Conservation (phyloP, 768 basidiomycete genomes). For the Mycena haematopus region DNA sequence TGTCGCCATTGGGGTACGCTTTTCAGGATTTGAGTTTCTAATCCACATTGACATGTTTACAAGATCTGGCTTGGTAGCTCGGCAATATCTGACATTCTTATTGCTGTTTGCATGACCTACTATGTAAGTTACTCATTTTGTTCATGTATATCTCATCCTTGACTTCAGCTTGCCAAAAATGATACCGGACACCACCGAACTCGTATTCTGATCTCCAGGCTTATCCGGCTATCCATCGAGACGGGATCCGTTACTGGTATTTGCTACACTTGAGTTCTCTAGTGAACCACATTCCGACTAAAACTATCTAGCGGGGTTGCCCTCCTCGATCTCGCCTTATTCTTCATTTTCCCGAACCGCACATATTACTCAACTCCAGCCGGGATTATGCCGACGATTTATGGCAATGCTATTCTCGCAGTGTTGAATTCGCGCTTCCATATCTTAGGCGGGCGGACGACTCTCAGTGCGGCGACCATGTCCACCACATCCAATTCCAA, state of each 20-base stretch:
- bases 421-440: background rate
- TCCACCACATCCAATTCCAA: too few relatives aligned
- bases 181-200: background rate
- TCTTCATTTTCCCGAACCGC: background rate
- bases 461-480: background rate
- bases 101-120: slow-evolving; percentile 5
- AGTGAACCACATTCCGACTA: background rate
- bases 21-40: too few relatives aligned
- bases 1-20: too few relatives aligned
- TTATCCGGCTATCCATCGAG: background rate
- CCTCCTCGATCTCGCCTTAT: too few relatives aligned
- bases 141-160: background rate
- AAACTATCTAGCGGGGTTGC: background rate
- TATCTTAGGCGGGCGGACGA: background rate
- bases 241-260: background rate
- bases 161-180: background rate
- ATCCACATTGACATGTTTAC: too few relatives aligned
- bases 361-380: background rate
- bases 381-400: background rate
- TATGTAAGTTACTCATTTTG: background rate
- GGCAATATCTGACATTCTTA: background rate
- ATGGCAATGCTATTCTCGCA: background rate
- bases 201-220: background rate
- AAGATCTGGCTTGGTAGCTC: background rate
- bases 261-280: background rate